These are phyloP conservation scores for Apiospora hydei DNA, from an alignment of 2,329 filamentous ascomycete genomes.

Conservation along the genomic window DNA sequence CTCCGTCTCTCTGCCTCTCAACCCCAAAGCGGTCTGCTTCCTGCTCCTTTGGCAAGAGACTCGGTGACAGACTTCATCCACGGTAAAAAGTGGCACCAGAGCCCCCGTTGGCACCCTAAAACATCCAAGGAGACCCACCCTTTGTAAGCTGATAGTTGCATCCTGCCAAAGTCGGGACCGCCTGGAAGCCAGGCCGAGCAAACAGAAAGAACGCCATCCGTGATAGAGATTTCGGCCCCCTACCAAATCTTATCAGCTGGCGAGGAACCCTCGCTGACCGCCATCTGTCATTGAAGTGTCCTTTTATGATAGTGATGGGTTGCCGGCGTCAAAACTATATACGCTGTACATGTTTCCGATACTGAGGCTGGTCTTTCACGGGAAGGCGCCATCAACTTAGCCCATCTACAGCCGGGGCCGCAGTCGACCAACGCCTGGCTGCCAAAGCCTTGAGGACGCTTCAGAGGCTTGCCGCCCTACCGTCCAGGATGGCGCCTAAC, in stretches of 20 bases:
- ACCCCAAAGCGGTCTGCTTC: conserved; percentile 6
- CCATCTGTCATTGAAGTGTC: conserved; percentile 6
- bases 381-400: conserved; percentile 12
- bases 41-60: conserved; percentile 12
- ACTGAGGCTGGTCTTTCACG: conserved; percentile 19
- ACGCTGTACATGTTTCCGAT: conserved; percentile 22
- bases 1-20: not conserved
- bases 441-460: not conserved
- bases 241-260: not conserved
- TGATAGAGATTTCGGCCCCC: conserved; percentile 1
- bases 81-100: conserved; percentile 15
- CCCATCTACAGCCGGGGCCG: conserved; percentile 8
- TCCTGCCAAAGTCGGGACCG: conserved; percentile 18
- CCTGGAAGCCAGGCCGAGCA: conserved; percentile 3
- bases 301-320: conserved; percentile 15
- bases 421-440: not conserved
- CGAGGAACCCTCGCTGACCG: conserved; percentile 2
- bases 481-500: conserved; percentile 16
- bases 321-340: conserved; percentile 1
- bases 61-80: conserved; percentile 13
- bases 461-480: not conserved
- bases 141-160: conserved; percentile 24
- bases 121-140: conserved; percentile 6
- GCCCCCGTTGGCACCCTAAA: conserved; percentile 15
- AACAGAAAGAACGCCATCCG: not conserved